Evolutionary conservation across 2,329 filamentous ascomycete species (phyloP), one percentile per base, ranked within the genome.

Genomic region (Lasiodiplodia gonubiensis): DNA sequence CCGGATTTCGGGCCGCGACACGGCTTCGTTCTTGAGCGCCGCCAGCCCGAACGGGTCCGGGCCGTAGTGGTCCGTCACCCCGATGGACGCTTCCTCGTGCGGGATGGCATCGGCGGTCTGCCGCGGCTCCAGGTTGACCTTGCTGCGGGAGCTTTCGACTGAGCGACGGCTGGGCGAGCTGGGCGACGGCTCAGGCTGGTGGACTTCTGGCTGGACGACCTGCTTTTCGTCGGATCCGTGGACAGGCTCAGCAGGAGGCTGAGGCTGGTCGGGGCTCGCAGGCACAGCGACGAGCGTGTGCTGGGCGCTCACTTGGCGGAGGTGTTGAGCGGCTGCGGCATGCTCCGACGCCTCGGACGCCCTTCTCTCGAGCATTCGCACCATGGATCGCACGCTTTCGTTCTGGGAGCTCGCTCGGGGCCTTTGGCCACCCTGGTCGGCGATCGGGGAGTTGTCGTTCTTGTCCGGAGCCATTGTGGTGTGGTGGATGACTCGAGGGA

Each of bases 1-100:
- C 35, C 48, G 48, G 78, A 86, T 82, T 74, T 84, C 82, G 60
- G 77, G 78, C 67, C 79, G 78, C 42, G 79, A 80, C 46, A 79
- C 71, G 69, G 77, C 73, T 42, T 72, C 70, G 67, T 77, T 75
- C 37, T 73, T 74, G 66, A 77, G 75, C 68, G 74, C 75, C 12
- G 72, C 71, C 46, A 80, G 76, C 55, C 75, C 73, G 42, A 78
- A 75, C n/a, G 79, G 79, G 68, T 81, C 79, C 8, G 69, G 63
- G 5, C 53, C 52, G 33, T 66, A 64, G 30, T 61, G 63, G 35
- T 25, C 39, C 42, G 7, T 39, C 68, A 55, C 3, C 4, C 53
- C 53, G 25, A 57, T 33, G 27, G 49, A 52, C n/a, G 25, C 48
- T 30, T 52, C 51, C 42, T 64, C 60, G 11, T 64, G 23, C 27